A percentile compares a stretch with the other conserved stretches of the same genome.
Conservation (phyloP, 805 yeast species). For the Limtongozyma cylindracea region DNA sequence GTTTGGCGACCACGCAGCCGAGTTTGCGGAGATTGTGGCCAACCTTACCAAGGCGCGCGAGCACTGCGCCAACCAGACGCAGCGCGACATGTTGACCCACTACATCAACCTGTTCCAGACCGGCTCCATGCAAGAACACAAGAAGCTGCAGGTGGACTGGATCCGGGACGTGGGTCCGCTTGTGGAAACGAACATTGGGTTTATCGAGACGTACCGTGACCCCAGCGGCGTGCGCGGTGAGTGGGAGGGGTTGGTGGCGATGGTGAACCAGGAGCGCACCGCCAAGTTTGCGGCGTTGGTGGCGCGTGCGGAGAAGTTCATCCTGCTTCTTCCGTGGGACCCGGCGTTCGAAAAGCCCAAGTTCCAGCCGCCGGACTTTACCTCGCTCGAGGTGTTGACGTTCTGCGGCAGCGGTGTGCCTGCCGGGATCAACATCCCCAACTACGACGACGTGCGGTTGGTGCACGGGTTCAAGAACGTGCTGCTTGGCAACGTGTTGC, state of each 20-base stretch:
- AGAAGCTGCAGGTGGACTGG: constrained; percentile 68
- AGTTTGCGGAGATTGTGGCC: constrained; percentile 32
- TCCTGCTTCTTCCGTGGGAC: constrained; percentile 56
- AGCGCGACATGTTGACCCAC: constrained; percentile 32
- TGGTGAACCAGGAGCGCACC: constrained; percentile 74
- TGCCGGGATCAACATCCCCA: constrained; percentile 84
- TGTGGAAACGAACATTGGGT: constrained; percentile 56
- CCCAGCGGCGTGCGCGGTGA: constrained; percentile 85
- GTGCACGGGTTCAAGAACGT: constrained; percentile 76
- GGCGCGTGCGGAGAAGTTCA: constrained; percentile 34
- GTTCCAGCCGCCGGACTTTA: constrained; percentile 85
- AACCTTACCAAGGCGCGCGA: constrained; percentile 29
- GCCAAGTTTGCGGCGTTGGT: constrained; percentile 55
- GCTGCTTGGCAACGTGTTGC: constrained; percentile 64
- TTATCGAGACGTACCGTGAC: constrained; percentile 82
- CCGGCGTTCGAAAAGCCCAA: constrained; percentile 50
- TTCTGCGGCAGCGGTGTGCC: constrained; percentile 83
- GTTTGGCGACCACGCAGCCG: constrained; percentile 59
- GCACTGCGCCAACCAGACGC: constrained; percentile 51
- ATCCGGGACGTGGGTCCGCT: constrained; percentile 67
- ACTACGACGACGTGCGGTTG: constrained; percentile 72
- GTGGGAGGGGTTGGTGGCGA: constrained; percentile 81
- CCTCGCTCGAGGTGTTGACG: constrained; percentile 71
- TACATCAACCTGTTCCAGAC: constrained; percentile 51
- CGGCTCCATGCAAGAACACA: constrained; percentile 71